phyloP scores from a whole-genome alignment of 2,329 filamentous ascomycete genomes.

The Neoascochyta sp. region DNA sequence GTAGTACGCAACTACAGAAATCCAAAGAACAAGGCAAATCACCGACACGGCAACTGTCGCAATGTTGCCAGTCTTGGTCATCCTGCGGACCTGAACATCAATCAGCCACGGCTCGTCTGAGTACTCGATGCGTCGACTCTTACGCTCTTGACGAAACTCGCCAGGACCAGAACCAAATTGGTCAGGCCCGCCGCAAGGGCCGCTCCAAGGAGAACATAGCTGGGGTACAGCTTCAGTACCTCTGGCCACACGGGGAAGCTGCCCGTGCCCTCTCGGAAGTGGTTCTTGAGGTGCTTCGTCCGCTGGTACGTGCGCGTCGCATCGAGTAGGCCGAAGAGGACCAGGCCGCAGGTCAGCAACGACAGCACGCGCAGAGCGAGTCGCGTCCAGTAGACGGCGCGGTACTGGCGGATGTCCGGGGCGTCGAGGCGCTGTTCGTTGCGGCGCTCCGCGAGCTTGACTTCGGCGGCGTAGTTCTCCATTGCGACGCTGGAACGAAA shows the following conservation, averaged over 20 bases:
- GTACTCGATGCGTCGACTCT: not conserved
- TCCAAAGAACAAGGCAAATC: constrained; percentile 14
- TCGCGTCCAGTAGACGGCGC: constrained; percentile 12
- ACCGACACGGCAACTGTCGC: constrained; percentile 13
- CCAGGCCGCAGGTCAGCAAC: constrained; percentile 6
- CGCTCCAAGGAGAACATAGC: constrained; percentile 10
- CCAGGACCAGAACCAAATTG: constrained; percentile 12
- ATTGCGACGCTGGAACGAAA: no score
- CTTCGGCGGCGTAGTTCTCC: constrained; percentile 10
- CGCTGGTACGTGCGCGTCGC: constrained; percentile 7
- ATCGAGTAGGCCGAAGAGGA: constrained; percentile 9
- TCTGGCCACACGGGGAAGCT: constrained; percentile 16
- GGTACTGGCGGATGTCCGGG: constrained; percentile 9
- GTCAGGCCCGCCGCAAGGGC: constrained; percentile 10
- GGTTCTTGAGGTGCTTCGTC: constrained; percentile 11
- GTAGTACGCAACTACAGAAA: constrained; percentile 15
- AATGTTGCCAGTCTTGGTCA: constrained; percentile 17
- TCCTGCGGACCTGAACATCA: constrained; percentile 10
- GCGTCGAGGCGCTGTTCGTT: constrained; percentile 6
- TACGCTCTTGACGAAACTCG: constrained; percentile 16
- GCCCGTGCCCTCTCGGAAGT: constrained; percentile 14
- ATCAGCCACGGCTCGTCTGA: no score
- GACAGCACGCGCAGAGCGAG: constrained; percentile 13
- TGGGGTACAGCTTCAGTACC: constrained; percentile 14
- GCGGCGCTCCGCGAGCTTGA: constrained; percentile 8